A percentile compares a stretch with the other conserved stretches of the same genome.
Evolutionary conservation across 2,329 filamentous ascomycete species (phyloP).

Genomic region (Madurella fahalii): DNA sequence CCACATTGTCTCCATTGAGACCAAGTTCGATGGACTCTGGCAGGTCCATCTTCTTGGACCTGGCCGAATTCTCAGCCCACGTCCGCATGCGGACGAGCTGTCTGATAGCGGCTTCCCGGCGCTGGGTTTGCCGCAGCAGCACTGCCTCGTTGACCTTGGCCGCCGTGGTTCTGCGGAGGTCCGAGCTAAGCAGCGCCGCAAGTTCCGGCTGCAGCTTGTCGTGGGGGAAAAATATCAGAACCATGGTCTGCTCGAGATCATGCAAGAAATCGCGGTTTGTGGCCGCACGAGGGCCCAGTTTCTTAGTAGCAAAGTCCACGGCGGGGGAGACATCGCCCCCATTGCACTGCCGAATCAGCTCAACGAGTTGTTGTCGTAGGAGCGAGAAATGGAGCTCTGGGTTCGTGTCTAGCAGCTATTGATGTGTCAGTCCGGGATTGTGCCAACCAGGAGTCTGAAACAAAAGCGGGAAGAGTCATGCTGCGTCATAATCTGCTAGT

Average conservation of each 20-base stretch:
- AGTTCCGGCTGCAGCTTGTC: constrained; percentile 74
- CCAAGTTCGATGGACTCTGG: constrained; percentile 40
- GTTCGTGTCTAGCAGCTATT: constrained; percentile 80
- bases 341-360: constrained; percentile 79
- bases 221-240: constrained; percentile 81
- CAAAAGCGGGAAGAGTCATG: constrained; percentile 32
- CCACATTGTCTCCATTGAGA: constrained; percentile 34
- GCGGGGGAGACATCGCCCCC: constrained; percentile 73
- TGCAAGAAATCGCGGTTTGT: constrained; percentile 76
- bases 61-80: constrained; percentile 72
- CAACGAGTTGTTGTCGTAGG: constrained; percentile 85
- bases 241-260: constrained; percentile 89
- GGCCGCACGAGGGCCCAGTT: constrained; percentile 82
- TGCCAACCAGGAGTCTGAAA: constrained; percentile 4
- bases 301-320: constrained; percentile 79
- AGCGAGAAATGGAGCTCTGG: constrained; percentile 83
- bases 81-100: constrained; percentile 75
- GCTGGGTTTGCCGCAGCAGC: constrained; percentile 65
- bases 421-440: constrained; percentile 29
- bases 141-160: constrained; percentile 87
- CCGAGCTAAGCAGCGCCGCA: constrained; percentile 71
- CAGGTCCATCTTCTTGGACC: constrained; percentile 39
- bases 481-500: constrained; percentile 64
- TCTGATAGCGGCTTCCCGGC: constrained; percentile 76
- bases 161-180: constrained; percentile 78